These are phyloP conservation scores for Neonothopanus nambi DNA, from an alignment of 1,284 basidiomycete genomes.

Conservation along the genomic window DNA sequence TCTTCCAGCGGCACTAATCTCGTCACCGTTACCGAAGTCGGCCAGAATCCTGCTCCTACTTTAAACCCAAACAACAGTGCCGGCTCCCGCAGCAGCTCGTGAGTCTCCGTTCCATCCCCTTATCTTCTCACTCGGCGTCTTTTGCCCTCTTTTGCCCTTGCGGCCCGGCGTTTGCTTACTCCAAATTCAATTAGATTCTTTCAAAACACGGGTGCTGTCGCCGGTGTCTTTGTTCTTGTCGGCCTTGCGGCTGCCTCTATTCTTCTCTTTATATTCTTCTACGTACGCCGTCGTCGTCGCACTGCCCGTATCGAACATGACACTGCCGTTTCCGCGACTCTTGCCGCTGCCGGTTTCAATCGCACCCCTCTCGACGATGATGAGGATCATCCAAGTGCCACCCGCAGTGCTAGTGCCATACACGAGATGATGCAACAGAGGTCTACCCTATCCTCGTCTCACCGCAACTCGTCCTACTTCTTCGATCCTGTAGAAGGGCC, in stretches of 20 bases:
- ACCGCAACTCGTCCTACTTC: slow-evolving; percentile 15
- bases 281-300: slow-evolving; percentile 61
- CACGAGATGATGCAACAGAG: slow-evolving; percentile 32
- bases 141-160: slow-evolving; percentile 8
- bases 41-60: slow-evolving; percentile 57
- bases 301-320: slow-evolving; percentile 64
- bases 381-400: slow-evolving; percentile 41
- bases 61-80: slow-evolving; percentile 46
- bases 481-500: slow-evolving; percentile 18
- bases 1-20: slow-evolving; percentile 54
- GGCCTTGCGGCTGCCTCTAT: slow-evolving; percentile 72
- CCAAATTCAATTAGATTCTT: slow-evolving; percentile 71
- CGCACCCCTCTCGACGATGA: slow-evolving; percentile 69
- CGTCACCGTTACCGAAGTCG: slow-evolving; percentile 58
- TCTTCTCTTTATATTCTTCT: slow-evolving; percentile 69
- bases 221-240: slow-evolving; percentile 75
- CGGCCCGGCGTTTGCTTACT: too few relatives aligned
- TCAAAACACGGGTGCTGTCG: slow-evolving; percentile 71
- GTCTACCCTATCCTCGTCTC: slow-evolving; percentile 18
- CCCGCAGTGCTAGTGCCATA: slow-evolving; percentile 21
- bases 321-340: slow-evolving; percentile 62
- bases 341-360: slow-evolving; percentile 66
- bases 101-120: slow-evolving; percentile 31
- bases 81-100: slow-evolving; percentile 45
- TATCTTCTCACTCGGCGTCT: background rate